Conservation (phyloP, 78 protist species). For the Dictyostelium intermedium region DNA sequence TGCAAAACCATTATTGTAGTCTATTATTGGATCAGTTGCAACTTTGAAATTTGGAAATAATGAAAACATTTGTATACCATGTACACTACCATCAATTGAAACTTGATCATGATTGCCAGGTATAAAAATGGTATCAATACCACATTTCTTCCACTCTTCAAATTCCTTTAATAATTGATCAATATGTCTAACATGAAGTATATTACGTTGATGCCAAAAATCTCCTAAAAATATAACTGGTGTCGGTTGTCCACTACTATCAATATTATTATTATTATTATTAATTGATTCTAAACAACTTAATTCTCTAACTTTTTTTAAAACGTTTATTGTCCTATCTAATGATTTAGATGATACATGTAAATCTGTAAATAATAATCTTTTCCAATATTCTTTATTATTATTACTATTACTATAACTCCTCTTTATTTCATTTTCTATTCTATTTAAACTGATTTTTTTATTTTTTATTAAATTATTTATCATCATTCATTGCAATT, state of each 20-base stretch:
- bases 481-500: not conserved
- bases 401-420: not conserved
- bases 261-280: not conserved
- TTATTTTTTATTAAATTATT: not conserved
- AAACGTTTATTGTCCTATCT: conserved; percentile 16
- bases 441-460: not conserved
- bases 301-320: conserved; percentile 22
- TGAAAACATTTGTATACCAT: conserved; percentile 48
- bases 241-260: not conserved
- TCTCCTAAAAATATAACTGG: conserved; percentile 68
- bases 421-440: not conserved
- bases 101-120: conserved; percentile 78
- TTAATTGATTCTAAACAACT: not conserved
- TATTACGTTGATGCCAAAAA: conserved; percentile 74
- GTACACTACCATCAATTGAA: conserved; percentile 49
- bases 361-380: conserved; percentile 67
- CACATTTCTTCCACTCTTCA: conserved; percentile 1
- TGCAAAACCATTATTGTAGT: not conserved
- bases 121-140: conserved; percentile 6
- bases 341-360: conserved; percentile 74
- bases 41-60: conserved; percentile 28
- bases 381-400: conserved; percentile 28
- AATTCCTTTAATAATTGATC: conserved; percentile 50
- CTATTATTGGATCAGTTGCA: conserved; percentile 45
- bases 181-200: conserved; percentile 53